Percentiles rank a stretch among this genome's conserved stretches.
phyloP scores from a whole-genome alignment of 768 basidiomycete genomes.

The Leccinum rimulosum region DNA sequence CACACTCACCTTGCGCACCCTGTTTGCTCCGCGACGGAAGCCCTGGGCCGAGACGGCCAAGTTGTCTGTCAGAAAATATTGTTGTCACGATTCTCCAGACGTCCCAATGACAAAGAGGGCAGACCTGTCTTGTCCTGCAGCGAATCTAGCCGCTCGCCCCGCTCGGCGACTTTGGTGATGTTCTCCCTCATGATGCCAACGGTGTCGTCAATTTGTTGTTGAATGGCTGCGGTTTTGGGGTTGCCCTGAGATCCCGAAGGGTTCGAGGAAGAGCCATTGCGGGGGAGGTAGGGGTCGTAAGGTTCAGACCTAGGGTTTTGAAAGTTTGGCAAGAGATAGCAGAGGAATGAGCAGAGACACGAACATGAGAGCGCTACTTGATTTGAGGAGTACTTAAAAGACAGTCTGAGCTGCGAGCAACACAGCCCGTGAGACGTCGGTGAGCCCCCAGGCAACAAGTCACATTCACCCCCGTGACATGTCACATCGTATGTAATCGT shows the following conservation, averaged over 20 bases:
- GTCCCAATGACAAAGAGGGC: conserved; percentile 27
- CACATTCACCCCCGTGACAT: neutral
- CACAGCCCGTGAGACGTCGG: neutral
- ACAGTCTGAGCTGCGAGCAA: too few species aligned
- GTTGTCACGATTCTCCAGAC: neutral
- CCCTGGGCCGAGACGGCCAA: conserved; percentile 98
- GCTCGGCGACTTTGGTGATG: conserved; percentile 92
- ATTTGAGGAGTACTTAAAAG: too few species aligned
- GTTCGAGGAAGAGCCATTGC: conserved; percentile 65
- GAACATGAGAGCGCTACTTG: conserved; percentile 23
- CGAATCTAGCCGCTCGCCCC: conserved; percentile 91
- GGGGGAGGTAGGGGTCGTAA: conserved; percentile 97
- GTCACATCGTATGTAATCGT: neutral
- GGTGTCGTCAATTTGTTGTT: conserved; percentile 96
- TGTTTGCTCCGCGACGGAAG: conserved; percentile 95
- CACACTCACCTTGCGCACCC: conserved; percentile 83
- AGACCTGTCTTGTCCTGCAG: conserved; percentile 97
- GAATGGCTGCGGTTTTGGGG: conserved; percentile 90
- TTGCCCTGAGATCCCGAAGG: conserved; percentile 50
- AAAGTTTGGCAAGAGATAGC: conserved; percentile 6
- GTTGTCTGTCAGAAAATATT: conserved; percentile 58
- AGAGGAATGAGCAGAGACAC: conserved; percentile 16
- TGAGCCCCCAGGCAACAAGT: neutral
- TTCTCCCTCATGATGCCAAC: conserved; percentile 98
- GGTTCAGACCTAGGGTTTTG: conserved; percentile 79